Evolutionary conservation across 2,329 filamentous ascomycete species (phyloP).

Genomic region (Penicillium sp.): DNA sequence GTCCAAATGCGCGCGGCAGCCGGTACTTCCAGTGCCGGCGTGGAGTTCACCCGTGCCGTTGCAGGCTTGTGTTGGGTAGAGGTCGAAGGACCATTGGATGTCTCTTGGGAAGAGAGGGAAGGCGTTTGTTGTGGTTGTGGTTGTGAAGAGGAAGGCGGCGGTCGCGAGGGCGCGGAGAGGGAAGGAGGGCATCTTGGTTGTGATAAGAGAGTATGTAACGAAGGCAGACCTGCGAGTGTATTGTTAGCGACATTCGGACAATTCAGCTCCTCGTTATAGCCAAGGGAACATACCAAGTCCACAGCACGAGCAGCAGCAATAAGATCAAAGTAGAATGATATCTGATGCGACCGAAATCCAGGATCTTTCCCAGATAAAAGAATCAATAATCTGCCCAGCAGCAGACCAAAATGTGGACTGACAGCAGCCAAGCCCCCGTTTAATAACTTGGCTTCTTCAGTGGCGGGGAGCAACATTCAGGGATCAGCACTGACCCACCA

Average conservation of each 20-base stretch:
- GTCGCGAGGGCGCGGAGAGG: not conserved
- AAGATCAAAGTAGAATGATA: not conserved
- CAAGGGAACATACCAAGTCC: not conserved
- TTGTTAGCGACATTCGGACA: not conserved
- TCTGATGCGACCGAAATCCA: not conserved
- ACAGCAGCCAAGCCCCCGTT: constrained; percentile 11
- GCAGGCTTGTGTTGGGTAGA: constrained; percentile 28
- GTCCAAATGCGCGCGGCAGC: constrained; percentile 31
- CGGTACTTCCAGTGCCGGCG: constrained; percentile 30
- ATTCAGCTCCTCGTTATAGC: not conserved
- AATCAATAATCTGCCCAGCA: not conserved
- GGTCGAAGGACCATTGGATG: constrained; percentile 32
- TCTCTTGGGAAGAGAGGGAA: constrained; percentile 29
- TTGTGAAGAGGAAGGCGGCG: constrained; percentile 11
- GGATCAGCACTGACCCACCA: not conserved
- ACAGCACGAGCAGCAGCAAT: not conserved
- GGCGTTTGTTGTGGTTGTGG: constrained; percentile 20
- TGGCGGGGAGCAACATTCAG: not conserved
- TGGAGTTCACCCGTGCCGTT: constrained; percentile 26
- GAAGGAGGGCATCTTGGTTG: not conserved
- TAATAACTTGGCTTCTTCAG: constrained; percentile 16
- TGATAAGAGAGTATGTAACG: not conserved
- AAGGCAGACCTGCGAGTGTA: not conserved
- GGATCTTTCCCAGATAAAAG: not conserved
- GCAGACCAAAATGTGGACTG: not conserved